Conservation (phyloP, 164 flowering plant genomes). For the Hamamelis virginiana region DNA sequence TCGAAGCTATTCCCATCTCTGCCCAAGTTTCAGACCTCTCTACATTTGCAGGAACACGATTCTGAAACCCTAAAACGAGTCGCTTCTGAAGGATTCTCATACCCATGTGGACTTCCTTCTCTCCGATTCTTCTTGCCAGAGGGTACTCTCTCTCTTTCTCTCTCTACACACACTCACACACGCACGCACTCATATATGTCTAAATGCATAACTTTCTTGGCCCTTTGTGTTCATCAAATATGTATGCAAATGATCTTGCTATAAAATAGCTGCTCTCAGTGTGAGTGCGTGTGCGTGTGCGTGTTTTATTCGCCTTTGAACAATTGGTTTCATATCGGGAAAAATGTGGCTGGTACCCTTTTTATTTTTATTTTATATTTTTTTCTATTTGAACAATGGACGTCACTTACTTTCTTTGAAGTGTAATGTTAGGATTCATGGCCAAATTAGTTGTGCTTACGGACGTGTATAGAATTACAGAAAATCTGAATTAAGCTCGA, state of each 20-base stretch:
- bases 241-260: background rate
- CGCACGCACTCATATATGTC: background rate
- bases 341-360: no score
- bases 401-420: no score
- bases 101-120: constrained; percentile 64
- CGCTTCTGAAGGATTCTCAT: constrained; percentile 27
- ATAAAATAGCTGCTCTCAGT: no score
- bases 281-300: background rate
- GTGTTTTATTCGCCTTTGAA: no score
- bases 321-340: no score
- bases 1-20: constrained; percentile 41
- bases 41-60: constrained; percentile 29
- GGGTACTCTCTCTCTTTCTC: constrained; percentile 32
- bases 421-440: no score
- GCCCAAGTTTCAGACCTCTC: constrained; percentile 29
- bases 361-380: no score
- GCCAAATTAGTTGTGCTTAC: no score
- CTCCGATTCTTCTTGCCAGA: constrained; percentile 71
- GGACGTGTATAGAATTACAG: no score
- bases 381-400: background rate
- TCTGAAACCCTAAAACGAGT: constrained; percentile 10
- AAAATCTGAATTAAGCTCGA: no score
- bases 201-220: background rate
- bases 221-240: no score
- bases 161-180: constrained; percentile 9